A percentile compares a stretch with the other conserved stretches of the same genome.
Evolutionary conservation across 2,329 filamentous ascomycete species (phyloP).

Genomic region (Pyricularia pennisetigena): DNA sequence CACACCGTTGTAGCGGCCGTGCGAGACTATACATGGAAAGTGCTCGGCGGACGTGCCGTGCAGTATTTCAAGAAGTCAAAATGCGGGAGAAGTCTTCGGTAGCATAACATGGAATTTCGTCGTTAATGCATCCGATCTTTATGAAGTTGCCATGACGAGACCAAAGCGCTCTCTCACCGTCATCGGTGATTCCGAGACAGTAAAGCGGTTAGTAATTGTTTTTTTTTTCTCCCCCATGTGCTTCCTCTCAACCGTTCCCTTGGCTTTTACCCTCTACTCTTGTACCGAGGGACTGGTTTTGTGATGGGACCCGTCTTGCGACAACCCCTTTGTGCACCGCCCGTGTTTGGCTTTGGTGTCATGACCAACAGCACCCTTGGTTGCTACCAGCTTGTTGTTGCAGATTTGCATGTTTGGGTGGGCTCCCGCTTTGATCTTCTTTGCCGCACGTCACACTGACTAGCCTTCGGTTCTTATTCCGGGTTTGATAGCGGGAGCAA

Average conservation of each 20-base stretch:
- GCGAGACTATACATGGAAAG: neutral
- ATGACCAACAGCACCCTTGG: neutral
- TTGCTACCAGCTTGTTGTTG: constrained; percentile 1
- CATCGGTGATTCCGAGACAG: constrained; percentile 89
- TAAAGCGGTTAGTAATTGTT: constrained; percentile 52
- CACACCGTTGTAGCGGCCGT: neutral
- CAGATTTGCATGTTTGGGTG: neutral
- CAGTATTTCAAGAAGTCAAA: neutral
- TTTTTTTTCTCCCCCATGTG: neutral
- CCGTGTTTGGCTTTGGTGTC: neutral
- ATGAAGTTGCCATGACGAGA: constrained; percentile 86
- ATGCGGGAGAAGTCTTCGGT: neutral
- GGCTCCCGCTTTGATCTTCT: neutral
- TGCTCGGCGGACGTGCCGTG: neutral
- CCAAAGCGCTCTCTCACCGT: constrained; percentile 84
- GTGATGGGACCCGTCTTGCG: neutral
- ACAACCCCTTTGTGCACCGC: constrained; percentile 1
- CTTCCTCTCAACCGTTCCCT: neutral
- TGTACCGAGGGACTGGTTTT: neutral
- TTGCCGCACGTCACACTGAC: constrained; percentile 9
- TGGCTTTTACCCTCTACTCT: neutral
- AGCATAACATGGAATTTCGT: neutral
- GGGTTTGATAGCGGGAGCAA: constrained; percentile 56
- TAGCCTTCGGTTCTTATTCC: constrained; percentile 8
- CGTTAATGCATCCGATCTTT: constrained; percentile 15